These are phyloP conservation scores for Monosporascus cannonballus DNA, from an alignment of 2,329 filamentous ascomycete species.

Conservation along the genomic window DNA sequence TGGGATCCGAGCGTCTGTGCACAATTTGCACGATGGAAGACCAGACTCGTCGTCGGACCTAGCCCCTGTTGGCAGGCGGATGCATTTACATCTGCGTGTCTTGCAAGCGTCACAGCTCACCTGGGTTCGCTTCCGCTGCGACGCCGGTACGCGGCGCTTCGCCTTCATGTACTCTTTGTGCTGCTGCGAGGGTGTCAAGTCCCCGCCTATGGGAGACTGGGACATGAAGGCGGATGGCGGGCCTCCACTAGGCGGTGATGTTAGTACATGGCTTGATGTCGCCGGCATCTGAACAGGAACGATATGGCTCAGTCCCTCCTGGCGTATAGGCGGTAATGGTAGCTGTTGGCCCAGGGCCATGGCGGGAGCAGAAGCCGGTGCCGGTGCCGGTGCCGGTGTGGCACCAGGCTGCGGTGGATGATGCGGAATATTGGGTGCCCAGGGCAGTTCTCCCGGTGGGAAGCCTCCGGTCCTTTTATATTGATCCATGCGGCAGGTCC, in stretches of 20 bases:
- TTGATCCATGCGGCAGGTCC: constrained; percentile 8
- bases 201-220: neutral
- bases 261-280: neutral
- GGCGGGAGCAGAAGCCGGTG: neutral
- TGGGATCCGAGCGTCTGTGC: constrained; percentile 29
- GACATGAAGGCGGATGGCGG: constrained; percentile 13
- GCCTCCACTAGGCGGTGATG: neutral
- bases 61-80: constrained; percentile 14
- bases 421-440: constrained; percentile 11
- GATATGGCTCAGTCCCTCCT: neutral
- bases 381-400: neutral
- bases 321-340: neutral
- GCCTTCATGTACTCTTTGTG: constrained; percentile 16
- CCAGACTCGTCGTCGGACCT: constrained; percentile 4
- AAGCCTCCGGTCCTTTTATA: neutral
- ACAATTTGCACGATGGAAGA: constrained; percentile 31
- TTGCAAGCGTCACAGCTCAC: constrained; percentile 32
- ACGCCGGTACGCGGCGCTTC: constrained; percentile 27
- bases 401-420: constrained; percentile 6
- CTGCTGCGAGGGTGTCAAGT: constrained; percentile 3
- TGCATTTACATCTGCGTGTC: constrained; percentile 28
- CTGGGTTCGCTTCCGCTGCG: constrained; percentile 27
- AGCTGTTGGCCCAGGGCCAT: neutral
- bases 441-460: constrained; percentile 1
- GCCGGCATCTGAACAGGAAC: neutral